Evolutionary conservation across 2,329 filamentous ascomycete genomes (phyloP).

Genomic region (Cladosporium sp.): DNA sequence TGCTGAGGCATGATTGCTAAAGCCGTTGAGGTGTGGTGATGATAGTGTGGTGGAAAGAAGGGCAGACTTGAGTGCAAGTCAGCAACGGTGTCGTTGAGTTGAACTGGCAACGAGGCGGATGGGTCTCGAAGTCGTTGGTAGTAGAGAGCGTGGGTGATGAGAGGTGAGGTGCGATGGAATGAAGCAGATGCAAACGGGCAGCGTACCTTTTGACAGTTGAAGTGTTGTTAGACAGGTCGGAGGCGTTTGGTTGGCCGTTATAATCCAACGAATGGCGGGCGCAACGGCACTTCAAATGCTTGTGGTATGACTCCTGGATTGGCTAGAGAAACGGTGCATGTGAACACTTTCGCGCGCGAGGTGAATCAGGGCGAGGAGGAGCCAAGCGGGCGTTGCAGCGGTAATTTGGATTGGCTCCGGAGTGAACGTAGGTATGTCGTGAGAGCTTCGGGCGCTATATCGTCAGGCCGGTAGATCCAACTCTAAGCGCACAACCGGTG

Average conservation of each 20-base stretch:
- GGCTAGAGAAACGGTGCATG: constrained; percentile 14
- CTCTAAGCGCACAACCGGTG: constrained; percentile 16
- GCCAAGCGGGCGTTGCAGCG: constrained; percentile 19
- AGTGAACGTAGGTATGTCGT: constrained; percentile 18
- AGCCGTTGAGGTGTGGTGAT: constrained; percentile 14
- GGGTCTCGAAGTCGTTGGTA: constrained; percentile 36
- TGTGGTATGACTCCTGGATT: constrained; percentile 17
- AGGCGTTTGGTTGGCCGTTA: constrained; percentile 18
- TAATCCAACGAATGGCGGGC: constrained; percentile 15
- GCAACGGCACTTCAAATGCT: constrained; percentile 18
- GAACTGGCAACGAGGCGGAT: constrained; percentile 21
- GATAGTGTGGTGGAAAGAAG: constrained; percentile 16
- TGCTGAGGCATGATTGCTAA: constrained; percentile 50
- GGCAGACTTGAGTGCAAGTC: constrained; percentile 19
- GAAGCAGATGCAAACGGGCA: constrained; percentile 16
- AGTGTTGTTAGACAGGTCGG: constrained; percentile 14
- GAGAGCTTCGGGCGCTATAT: constrained; percentile 20
- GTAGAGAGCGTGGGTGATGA: constrained; percentile 19
- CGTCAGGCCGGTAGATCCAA: constrained; percentile 19
- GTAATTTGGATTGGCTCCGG: constrained; percentile 20
- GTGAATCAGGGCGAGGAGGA: constrained; percentile 19
- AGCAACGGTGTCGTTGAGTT: constrained; percentile 22
- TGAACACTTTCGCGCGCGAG: constrained; percentile 20
- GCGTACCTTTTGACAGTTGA: constrained; percentile 20
- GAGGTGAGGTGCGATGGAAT: constrained; percentile 15